Percentiles rank a stretch among this genome's conserved stretches.
phyloP scores from a whole-genome alignment of 2,329 filamentous ascomycete species.

The Venturia nashicola region DNA sequence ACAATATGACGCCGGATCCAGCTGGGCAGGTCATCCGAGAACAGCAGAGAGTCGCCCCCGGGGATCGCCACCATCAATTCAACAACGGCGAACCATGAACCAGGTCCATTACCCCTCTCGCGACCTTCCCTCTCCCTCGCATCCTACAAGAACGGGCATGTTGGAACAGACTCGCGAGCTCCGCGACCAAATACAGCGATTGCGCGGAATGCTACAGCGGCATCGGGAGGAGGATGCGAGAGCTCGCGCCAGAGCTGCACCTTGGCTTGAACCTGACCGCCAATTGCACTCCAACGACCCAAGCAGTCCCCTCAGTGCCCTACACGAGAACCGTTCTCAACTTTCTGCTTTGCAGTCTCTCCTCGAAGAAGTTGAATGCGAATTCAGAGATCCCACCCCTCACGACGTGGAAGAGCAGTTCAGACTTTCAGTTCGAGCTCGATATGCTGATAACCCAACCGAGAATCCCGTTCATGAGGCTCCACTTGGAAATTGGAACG shows the following conservation, averaged over 20 bases:
- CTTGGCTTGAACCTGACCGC: neutral
- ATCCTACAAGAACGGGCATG: neutral
- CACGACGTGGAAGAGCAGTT: neutral
- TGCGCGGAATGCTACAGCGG: neutral
- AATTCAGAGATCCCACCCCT: neutral
- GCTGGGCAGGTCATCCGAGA: too few relatives aligned
- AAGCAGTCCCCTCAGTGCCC: neutral
- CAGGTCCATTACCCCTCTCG: neutral
- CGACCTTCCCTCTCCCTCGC: neutral
- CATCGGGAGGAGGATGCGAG: neutral
- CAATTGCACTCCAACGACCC: neutral
- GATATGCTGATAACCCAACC: neutral
- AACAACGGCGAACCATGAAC: neutral
- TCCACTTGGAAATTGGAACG: neutral
- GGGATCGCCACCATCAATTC: neutral
- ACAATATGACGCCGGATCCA: neutral
- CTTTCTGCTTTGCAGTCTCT: neutral
- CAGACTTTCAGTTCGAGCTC: conserved; percentile 1
- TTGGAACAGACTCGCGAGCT: neutral
- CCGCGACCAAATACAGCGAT: neutral
- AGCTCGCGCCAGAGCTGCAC: neutral
- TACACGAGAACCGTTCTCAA: neutral
- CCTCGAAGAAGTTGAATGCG: neutral
- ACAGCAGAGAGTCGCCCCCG: too few relatives aligned
- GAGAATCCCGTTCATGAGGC: neutral